Conservation (phyloP, 371 early-diverging fungal genomes). For the Syncephalastrum racemosum region DNA sequence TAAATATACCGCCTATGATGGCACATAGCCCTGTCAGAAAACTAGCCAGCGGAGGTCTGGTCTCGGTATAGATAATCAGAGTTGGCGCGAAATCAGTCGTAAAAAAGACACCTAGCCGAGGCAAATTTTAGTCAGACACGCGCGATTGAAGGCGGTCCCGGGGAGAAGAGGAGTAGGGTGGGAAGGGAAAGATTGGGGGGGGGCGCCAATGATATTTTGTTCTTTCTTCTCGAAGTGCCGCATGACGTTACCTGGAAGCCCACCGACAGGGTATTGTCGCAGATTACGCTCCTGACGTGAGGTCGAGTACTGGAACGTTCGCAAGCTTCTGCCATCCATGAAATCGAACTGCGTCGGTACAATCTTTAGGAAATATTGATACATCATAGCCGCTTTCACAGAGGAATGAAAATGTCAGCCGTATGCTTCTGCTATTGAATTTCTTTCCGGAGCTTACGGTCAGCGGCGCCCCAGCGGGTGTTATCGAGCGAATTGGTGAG, state of each 20-base stretch:
- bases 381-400: constrained; percentile 47
- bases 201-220: too few relatives aligned
- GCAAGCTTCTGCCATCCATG: constrained; percentile 61
- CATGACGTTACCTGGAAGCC: constrained; percentile 56
- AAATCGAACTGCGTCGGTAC: constrained; percentile 84
- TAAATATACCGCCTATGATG: constrained; percentile 93
- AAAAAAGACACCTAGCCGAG: constrained; percentile 78
- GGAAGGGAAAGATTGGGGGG: too few relatives aligned
- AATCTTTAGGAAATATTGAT: constrained; percentile 93
- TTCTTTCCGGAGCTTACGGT: constrained; percentile 31
- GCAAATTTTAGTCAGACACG: not conserved
- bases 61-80: constrained; percentile 84
- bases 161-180: too few relatives aligned
- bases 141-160: too few relatives aligned
- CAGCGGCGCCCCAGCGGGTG: constrained; percentile 42
- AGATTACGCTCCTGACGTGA: constrained; percentile 77
- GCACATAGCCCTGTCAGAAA: constrained; percentile 91
- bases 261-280: constrained; percentile 25
- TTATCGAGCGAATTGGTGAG: constrained; percentile 82
- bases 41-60: constrained; percentile 77
- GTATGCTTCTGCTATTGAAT: not conserved
- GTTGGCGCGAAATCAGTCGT: constrained; percentile 96
- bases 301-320: constrained; percentile 92
- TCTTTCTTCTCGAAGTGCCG: too few relatives aligned
- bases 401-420: not conserved